Conservation (phyloP, 345 rosid genomes). For the Eucalyptus erythrocorys region DNA sequence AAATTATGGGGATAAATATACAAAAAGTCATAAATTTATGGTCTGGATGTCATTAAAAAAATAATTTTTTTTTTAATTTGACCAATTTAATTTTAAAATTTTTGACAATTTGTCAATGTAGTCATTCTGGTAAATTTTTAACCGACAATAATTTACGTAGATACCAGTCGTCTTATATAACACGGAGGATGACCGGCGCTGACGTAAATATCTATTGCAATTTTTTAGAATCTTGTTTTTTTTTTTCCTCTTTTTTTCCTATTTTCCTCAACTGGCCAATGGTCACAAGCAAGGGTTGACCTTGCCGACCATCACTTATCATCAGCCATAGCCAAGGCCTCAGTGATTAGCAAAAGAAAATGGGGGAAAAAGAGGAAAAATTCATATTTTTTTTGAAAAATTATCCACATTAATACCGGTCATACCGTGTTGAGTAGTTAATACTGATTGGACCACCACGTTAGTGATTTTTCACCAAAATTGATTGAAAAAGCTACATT, state of each 20-base stretch:
- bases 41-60: not conserved
- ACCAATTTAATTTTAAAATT: not conserved
- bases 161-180: not conserved
- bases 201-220: not conserved
- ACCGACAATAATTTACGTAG: fast-evolving
- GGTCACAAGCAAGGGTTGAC: not conserved
- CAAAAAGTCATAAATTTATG: not conserved
- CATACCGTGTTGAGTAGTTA: not conserved
- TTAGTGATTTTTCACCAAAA: not conserved
- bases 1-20: not conserved
- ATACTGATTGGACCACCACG: fast-evolving
- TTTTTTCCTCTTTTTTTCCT: not conserved
- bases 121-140: not conserved
- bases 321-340: not conserved
- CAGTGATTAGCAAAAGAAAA: not conserved
- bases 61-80: too few relatives aligned
- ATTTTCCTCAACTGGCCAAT: not conserved
- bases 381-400: too few relatives aligned
- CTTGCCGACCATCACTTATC: not conserved
- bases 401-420: fast-evolving
- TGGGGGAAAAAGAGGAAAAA: not conserved
- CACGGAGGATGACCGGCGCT: fast-evolving
- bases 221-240: not conserved
- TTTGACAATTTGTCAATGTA: too few relatives aligned
- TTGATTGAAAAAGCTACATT: not conserved